Evolutionary conservation across 768 basidiomycete genomes (phyloP), one percentile per base, ranked within the genome.

Genomic region (Naematelia encephala): DNA sequence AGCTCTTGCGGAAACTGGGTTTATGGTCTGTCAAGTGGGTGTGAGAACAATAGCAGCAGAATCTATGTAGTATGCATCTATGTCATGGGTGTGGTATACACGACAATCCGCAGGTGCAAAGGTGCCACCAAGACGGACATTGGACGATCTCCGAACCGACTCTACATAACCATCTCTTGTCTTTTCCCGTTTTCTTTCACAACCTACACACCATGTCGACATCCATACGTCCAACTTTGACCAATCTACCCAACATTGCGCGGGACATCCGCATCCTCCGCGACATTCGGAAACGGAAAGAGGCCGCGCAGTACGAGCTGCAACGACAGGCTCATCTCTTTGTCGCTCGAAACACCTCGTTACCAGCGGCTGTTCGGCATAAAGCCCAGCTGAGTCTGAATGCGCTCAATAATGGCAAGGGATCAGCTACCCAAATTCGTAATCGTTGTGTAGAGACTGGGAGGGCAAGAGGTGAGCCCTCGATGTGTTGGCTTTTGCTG

Each of bases 371-470:
- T 73, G 84, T 97, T 48, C 88, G 94, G 56, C 89, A 92, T 76
- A 89, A 92, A 66, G 94, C 94, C 14, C 92, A 96, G 77, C 80
- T 98, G 61, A 91, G 96, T 72, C 81, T 96, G 51, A 94, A 94
- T 78, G 85, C 86, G 4, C 90, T 96, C 68, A 86, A 84, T 50
- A 67, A 62, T 25, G 83, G 84, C 23, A 87, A 90, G 74, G 87
- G 89, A 0, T 85, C 89, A 39, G 88, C 90, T n/a, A 86, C 86
- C 13, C 86, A 85, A 1, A 88, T 96, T 28, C 92, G 90, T 80
- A 91, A 92, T 74, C 82, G 93, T 25, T 98, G 94, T 68, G 79
- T 82, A 19, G 89, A 87, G 77, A 85, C 89, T 8, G 94, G 94
- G 0, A 82, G 86, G 59, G 91, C 90, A 5, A 83, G 91, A 60